Conservation (phyloP, 1,284 basidiomycete species). For the Meira miltonrushii region DNA sequence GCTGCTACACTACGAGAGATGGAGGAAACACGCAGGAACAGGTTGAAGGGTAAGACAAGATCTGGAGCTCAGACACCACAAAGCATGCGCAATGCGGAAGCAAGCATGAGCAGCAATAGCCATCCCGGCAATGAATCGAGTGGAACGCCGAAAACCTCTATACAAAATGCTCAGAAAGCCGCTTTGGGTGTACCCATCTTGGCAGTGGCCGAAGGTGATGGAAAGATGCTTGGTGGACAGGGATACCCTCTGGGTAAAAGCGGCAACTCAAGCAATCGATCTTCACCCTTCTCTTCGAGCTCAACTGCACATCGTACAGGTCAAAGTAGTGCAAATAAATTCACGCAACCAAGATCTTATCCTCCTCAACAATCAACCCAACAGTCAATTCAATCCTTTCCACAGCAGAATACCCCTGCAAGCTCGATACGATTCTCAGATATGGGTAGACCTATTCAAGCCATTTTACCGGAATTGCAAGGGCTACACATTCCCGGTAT, state of each 20-base stretch:
- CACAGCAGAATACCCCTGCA: too few species aligned
- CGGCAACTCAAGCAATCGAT: not conserved
- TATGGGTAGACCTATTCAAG: too few species aligned
- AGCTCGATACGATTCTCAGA: too few species aligned
- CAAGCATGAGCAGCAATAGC: not conserved
- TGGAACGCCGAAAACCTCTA: conserved; percentile 17
- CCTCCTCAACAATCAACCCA: too few species aligned
- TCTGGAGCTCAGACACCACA: conserved; percentile 7
- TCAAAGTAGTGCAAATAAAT: too few species aligned
- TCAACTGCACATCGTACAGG: not conserved
- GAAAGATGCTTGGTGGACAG: conserved; percentile 7
- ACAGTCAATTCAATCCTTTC: too few species aligned
- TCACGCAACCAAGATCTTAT: too few species aligned
- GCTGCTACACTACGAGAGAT: conserved; percentile 27
- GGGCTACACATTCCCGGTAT: too few species aligned
- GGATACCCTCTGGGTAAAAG: not conserved
- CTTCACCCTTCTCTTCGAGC: not conserved
- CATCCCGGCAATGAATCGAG: not conserved
- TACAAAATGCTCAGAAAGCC: conserved; percentile 1
- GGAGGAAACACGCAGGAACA: not conserved
- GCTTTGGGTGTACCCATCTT: not conserved
- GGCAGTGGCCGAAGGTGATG: conserved; percentile 6
- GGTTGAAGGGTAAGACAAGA: conserved; percentile 25
- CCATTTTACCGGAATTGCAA: too few species aligned
- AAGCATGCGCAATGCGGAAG: not conserved